Evolutionary conservation across 1,139 yeast genomes (phyloP).

Genomic region (Trichomonascaceae sp.): DNA sequence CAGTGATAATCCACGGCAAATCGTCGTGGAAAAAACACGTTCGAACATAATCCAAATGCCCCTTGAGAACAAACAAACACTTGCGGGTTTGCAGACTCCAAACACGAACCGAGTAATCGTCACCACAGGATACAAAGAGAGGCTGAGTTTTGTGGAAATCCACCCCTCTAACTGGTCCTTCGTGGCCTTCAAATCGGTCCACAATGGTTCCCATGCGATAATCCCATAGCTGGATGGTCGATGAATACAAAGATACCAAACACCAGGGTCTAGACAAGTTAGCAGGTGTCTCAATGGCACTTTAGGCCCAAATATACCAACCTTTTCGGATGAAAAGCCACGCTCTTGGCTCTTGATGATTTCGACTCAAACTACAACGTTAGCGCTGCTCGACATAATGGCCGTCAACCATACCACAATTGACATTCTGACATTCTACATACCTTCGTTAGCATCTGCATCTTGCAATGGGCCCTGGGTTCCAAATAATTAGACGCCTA

Average conservation of each 20-base stretch:
- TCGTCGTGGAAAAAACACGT: slow-evolving; percentile 94
- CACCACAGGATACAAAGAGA: slow-evolving; percentile 94
- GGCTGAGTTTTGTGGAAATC: slow-evolving; percentile 98
- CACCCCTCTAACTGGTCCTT: slow-evolving; percentile 94
- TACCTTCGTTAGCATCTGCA: slow-evolving; percentile 93
- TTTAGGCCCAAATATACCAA: slow-evolving; percentile 20
- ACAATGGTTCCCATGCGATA: slow-evolving; percentile 98
- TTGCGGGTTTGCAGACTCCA: slow-evolving; percentile 94
- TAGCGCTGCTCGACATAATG: slow-evolving; percentile 3
- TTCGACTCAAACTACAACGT: slow-evolving; percentile 80
- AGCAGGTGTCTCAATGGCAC: slow-evolving; percentile 2
- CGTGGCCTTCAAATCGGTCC: slow-evolving; percentile 96
- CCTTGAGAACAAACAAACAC: slow-evolving; percentile 78
- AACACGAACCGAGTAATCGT: slow-evolving; percentile 89
- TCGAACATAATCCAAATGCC: slow-evolving; percentile 94
- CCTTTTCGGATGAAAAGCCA: slow-evolving; percentile 93
- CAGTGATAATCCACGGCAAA: slow-evolving; percentile 94
- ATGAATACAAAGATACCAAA: slow-evolving; percentile 86
- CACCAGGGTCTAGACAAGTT: slow-evolving; percentile 72
- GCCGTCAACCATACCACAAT: background rate
- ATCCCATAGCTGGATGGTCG: slow-evolving; percentile 97
- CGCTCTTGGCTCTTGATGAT: slow-evolving; percentile 97
- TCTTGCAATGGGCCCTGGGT: slow-evolving; percentile 33
- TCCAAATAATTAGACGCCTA: background rate
- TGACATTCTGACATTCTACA: slow-evolving; percentile 18